Base-by-base conservation (phyloP, 352 stramenopile species). In the Phytophthora quininea region DNA sequence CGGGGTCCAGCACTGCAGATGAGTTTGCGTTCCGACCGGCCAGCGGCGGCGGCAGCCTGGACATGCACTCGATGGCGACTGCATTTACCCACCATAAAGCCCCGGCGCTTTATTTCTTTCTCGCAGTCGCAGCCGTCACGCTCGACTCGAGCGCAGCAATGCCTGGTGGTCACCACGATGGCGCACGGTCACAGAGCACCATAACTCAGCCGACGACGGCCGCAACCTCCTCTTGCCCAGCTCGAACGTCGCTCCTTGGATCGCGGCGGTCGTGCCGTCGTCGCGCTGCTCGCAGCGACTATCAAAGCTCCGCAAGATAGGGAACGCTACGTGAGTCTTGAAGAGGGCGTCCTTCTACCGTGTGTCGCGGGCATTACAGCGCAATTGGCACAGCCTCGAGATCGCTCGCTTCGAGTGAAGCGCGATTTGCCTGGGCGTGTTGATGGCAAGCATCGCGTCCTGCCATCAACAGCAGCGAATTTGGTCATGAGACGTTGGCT, bases 191-290 rank as follows among this genome's bases (percentile, higher is more conserved):
- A 24, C 19, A 24, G 19, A 24, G 0, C 0, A 24, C 19, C 19
- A 24, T 24, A 40, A 40, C 35, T 40, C 35, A 40, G 35, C 6
- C 35, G 35, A 11, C 35, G 35, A 11, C 35, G 14, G 43, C 43
- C 10, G 43, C 43, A 19, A 49, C 14, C 54, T 48, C 60, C 27
- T 56, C 59, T 64, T 31, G 37, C 54, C 66, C 50, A 67, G 61
- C 52, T 74, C 62, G 55, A 66, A 43, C 62, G 63, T 54, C 69
- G 65, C n/a, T 3, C 29, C 43, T 24, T 71, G 60, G 37, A 70
- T 49, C 45, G 35, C 10, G 35, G 33, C 15, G n/a, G 37, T 12
- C 24, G 27, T 53, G 46, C 40, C 29, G 48, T 66, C 43, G 46
- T 49, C 15, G 15, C 19, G 14, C 12, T 43, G 37, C 4, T 24